phyloP scores from a whole-genome alignment of 805 yeast genomes.

The Maudiozyma serrabonitensis region DNA sequence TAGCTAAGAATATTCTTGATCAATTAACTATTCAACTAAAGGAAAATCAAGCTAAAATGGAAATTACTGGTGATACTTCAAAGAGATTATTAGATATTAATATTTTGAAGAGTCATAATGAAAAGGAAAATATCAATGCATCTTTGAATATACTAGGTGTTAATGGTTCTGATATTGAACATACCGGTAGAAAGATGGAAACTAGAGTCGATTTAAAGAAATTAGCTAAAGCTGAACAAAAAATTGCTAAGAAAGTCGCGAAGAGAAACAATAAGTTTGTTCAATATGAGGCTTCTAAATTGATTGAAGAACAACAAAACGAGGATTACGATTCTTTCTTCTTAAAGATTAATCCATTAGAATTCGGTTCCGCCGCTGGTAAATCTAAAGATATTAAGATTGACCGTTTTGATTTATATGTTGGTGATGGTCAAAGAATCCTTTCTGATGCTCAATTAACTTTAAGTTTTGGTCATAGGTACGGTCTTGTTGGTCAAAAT shows the following conservation, averaged over 20 bases:
- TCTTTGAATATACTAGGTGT: slow-evolving; percentile 72
- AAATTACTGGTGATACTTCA: slow-evolving; percentile 77
- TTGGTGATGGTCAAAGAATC: slow-evolving; percentile 92
- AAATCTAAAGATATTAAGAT: slow-evolving; percentile 94
- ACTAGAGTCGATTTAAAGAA: slow-evolving; percentile 93
- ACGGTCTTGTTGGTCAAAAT: slow-evolving; percentile 96
- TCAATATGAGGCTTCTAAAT: slow-evolving; percentile 86
- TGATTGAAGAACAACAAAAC: slow-evolving; percentile 52
- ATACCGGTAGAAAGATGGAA: slow-evolving; percentile 84
- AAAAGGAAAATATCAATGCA: slow-evolving; percentile 63
- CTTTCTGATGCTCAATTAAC: slow-evolving; percentile 80
- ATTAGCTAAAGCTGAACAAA: slow-evolving; percentile 92
- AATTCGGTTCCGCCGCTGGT: slow-evolving; percentile 82
- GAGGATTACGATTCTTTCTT: slow-evolving; percentile 91
- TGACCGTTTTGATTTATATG: slow-evolving; percentile 87
- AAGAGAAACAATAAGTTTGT: slow-evolving; percentile 75
- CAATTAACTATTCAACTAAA: slow-evolving; percentile 43
- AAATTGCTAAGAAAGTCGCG: slow-evolving; percentile 94
- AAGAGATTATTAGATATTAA: slow-evolving; percentile 76
- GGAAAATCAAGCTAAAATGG: slow-evolving; percentile 63
- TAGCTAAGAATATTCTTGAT: slow-evolving; percentile 39
- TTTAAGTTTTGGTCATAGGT: slow-evolving; percentile 84
- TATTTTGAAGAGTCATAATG: slow-evolving; percentile 51
- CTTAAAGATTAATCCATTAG: slow-evolving; percentile 90
- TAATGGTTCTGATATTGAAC: slow-evolving; percentile 74